A percentile compares a stretch with the other conserved stretches of the same genome.
These are phyloP conservation scores for Tolypocladium capitatum DNA, from an alignment of 2,329 filamentous ascomycete species.

Conservation along the genomic window DNA sequence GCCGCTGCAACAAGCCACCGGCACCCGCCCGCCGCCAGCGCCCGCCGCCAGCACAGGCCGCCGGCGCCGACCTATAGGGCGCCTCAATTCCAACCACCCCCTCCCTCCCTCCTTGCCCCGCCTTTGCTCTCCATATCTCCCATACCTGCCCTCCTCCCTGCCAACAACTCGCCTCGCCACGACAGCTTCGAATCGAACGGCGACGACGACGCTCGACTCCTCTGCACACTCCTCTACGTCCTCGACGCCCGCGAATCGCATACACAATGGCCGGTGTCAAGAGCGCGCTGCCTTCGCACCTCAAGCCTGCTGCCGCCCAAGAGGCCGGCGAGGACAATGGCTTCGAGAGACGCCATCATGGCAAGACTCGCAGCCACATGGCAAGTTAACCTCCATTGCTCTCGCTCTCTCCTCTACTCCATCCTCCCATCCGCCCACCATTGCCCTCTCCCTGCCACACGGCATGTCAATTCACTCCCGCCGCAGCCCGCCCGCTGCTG, in stretches of 20 bases:
- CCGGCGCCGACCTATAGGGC: too few species aligned
- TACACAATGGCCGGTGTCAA: constrained; percentile 56
- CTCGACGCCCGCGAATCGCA: not conserved
- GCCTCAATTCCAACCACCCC: too few species aligned
- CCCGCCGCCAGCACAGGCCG: too few species aligned
- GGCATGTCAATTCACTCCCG: not conserved
- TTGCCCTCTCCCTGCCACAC: not conserved
- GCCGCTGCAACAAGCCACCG: too few species aligned
- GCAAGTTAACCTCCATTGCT: constrained; percentile 36
- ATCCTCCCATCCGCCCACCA: not conserved
- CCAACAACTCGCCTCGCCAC: not conserved
- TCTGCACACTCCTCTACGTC: not conserved
- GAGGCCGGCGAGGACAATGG: constrained; percentile 32
- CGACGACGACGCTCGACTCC: not conserved
- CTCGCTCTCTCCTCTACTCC: not conserved
- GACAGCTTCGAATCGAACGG: constrained; percentile 1
- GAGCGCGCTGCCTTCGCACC: constrained; percentile 70
- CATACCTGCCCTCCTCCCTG: not conserved
- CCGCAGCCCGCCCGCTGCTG: not conserved
- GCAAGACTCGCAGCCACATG: constrained; percentile 78
- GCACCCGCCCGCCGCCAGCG: too few species aligned
- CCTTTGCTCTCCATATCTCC: not conserved
- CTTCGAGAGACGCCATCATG: constrained; percentile 57
- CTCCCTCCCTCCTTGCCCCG: not conserved
- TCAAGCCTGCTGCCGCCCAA: constrained; percentile 56